Evolutionary conservation across 2,329 filamentous ascomycete species (phyloP).

Genomic region (Huntiella moniliformis): DNA sequence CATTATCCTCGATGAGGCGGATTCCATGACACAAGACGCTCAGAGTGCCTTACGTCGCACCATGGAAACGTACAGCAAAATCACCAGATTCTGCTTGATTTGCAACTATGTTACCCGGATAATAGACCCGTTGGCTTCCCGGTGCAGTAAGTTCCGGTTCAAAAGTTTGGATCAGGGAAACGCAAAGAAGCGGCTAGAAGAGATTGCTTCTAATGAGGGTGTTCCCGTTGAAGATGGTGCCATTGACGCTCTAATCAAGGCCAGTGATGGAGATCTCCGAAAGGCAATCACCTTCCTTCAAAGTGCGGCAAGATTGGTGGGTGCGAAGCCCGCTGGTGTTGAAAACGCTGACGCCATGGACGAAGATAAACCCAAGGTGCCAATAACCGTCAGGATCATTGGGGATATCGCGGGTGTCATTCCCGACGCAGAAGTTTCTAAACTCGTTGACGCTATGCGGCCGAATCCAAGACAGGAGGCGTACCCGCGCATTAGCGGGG

Average conservation of each 20-base stretch:
- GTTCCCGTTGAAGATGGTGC: constrained; percentile 62
- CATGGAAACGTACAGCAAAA: constrained; percentile 95
- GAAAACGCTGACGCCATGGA: constrained; percentile 45
- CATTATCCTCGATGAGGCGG: constrained; percentile 92
- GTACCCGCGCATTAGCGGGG: constrained; percentile 57
- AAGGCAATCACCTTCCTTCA: constrained; percentile 95
- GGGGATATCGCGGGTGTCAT: constrained; percentile 96
- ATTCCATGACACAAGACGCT: constrained; percentile 97
- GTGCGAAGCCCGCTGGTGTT: constrained; percentile 35
- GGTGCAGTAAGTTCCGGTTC: constrained; percentile 95
- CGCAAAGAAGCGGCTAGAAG: constrained; percentile 56
- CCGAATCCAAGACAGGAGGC: constrained; percentile 43
- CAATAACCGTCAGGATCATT: constrained; percentile 59
- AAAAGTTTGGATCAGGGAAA: constrained; percentile 84
- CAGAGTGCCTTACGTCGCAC: constrained; percentile 82
- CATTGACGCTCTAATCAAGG: constrained; percentile 64
- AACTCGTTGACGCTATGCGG: constrained; percentile 56
- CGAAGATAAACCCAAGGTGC: constrained; percentile 27
- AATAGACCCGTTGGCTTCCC: constrained; percentile 82
- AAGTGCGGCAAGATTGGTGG: constrained; percentile 76
- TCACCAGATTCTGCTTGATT: constrained; percentile 91
- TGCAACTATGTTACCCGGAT: constrained; percentile 98
- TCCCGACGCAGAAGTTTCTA: constrained; percentile 52
- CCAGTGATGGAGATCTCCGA: constrained; percentile 82
- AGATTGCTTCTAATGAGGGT: constrained; percentile 66